phyloP scores from a whole-genome alignment of 2,329 filamentous ascomycete species.

The Aspergillus pseudoterreus region DNA sequence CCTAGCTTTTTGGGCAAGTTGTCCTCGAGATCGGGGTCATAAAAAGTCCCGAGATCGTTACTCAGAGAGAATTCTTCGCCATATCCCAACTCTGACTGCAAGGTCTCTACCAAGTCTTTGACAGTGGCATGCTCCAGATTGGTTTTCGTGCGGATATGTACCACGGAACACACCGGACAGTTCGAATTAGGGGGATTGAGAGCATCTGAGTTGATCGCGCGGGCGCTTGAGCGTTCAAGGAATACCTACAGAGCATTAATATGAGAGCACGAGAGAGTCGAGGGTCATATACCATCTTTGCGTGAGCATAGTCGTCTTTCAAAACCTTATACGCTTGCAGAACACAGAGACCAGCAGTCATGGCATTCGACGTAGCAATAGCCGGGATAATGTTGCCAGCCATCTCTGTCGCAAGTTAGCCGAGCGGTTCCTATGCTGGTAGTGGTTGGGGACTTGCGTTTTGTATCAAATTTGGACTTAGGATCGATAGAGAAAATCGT shows the following conservation, averaged over 20 bases:
- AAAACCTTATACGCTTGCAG: conserved; percentile 90
- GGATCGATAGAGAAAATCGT: conserved; percentile 82
- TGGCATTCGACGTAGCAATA: conserved; percentile 96
- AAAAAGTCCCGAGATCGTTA: conserved; percentile 72
- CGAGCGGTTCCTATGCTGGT: not conserved
- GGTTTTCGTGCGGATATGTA: conserved; percentile 62
- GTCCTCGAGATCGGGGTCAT: conserved; percentile 84
- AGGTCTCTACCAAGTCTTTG: conserved; percentile 70
- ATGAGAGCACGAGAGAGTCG: not conserved
- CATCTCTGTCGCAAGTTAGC: conserved; percentile 63
- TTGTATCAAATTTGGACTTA: conserved; percentile 93
- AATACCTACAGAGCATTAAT: conserved; percentile 58
- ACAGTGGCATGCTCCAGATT: conserved; percentile 72
- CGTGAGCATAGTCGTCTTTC: conserved; percentile 63
- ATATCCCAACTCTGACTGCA: conserved; percentile 70
- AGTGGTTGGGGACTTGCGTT: conserved; percentile 50
- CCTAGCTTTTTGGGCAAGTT: conserved; percentile 75
- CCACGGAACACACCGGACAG: conserved; percentile 79
- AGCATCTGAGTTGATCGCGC: conserved; percentile 55
- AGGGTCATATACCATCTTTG: conserved; percentile 62
- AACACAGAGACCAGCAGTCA: conserved; percentile 88
- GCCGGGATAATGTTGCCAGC: conserved; percentile 98
- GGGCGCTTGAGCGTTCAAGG: conserved; percentile 63
- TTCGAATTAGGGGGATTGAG: conserved; percentile 67
- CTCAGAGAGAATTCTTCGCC: conserved; percentile 76